phyloP scores from a whole-genome alignment of 2,329 filamentous ascomycete species.

The Colletotrichum sidae region DNA sequence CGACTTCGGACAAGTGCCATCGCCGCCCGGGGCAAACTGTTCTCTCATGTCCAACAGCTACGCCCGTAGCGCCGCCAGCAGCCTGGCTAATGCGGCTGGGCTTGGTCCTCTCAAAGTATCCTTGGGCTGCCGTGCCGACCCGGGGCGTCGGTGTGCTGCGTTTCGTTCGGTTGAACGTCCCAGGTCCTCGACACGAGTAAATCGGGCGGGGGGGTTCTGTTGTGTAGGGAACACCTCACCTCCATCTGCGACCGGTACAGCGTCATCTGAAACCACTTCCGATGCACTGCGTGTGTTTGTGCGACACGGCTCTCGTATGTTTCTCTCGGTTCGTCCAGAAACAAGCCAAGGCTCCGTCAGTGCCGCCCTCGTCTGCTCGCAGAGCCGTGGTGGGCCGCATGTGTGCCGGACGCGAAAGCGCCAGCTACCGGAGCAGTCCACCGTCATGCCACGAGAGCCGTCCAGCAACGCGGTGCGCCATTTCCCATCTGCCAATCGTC shows the following conservation, averaged over 20 bases:
- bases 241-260: slow-evolving; percentile 18
- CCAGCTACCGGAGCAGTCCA: slow-evolving; percentile 11
- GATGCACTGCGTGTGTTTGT: slow-evolving; percentile 23
- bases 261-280: slow-evolving; percentile 34
- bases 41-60: not conserved
- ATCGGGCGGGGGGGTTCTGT: slow-evolving; percentile 2
- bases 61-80: too few relatives aligned
- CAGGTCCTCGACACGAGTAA: slow-evolving; percentile 31
- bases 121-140: slow-evolving; percentile 18
- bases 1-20: slow-evolving; percentile 27
- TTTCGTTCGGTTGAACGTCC: slow-evolving; percentile 10
- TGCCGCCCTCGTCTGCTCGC: too few relatives aligned
- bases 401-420: slow-evolving; percentile 1
- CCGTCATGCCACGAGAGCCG: not conserved
- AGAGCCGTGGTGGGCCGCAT: not conserved
- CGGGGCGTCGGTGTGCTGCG: slow-evolving; percentile 24
- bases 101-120: too few relatives aligned
- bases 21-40: slow-evolving; percentile 16
- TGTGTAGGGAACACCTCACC: not conserved
- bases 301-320: slow-evolving; percentile 9
- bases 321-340: slow-evolving; percentile 7
- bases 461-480: slow-evolving; percentile 21
- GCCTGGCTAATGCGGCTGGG: too few relatives aligned
- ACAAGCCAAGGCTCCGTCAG: slow-evolving; percentile 3
- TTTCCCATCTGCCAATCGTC: slow-evolving; percentile 12